These are phyloP conservation scores for Tylopilus plumbeoviolaceoides DNA, from an alignment of 768 basidiomycete species.

Conservation along the genomic window DNA sequence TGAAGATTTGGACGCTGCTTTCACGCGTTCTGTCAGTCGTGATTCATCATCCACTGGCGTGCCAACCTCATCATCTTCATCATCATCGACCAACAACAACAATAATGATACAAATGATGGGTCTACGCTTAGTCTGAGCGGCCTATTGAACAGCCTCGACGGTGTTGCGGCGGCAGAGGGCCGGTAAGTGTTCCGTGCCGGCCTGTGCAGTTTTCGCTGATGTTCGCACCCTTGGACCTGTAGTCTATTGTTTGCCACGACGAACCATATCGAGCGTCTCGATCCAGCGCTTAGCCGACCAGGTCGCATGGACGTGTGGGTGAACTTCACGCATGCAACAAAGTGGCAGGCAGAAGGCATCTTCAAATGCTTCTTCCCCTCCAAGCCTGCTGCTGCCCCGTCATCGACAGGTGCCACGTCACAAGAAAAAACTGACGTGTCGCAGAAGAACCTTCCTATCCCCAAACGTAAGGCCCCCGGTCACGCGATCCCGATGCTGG, in stretches of 20 bases:
- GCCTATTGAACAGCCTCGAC: slow-evolving; percentile 81
- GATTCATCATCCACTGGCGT: slow-evolving; percentile 74
- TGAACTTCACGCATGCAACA: slow-evolving; percentile 86
- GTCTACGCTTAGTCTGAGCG: slow-evolving; percentile 81
- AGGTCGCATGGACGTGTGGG: slow-evolving; percentile 90
- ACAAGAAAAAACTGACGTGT: slow-evolving; percentile 39
- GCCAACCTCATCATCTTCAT: slow-evolving; percentile 47
- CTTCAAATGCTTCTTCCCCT: slow-evolving; percentile 93
- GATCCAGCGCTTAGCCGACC: slow-evolving; percentile 86
- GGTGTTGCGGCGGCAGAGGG: slow-evolving; percentile 84
- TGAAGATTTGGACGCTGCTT: slow-evolving; percentile 91
- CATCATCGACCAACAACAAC: slow-evolving; percentile 39
- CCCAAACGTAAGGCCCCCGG: slow-evolving; percentile 58
- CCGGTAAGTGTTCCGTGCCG: slow-evolving; percentile 48
- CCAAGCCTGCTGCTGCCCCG: slow-evolving; percentile 29
- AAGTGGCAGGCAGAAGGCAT: slow-evolving; percentile 93
- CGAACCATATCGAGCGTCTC: slow-evolving; percentile 90
- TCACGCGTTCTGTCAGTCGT: slow-evolving; percentile 83
- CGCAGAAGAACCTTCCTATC: slow-evolving; percentile 63
- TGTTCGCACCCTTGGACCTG: slow-evolving; percentile 13
- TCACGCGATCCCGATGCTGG: slow-evolving; percentile 63
- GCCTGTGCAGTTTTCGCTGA: slow-evolving; percentile 15
- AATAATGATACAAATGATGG: slow-evolving; percentile 59
- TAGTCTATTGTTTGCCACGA: slow-evolving; percentile 85
- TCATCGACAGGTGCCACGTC: slow-evolving; percentile 10